phyloP scores from a whole-genome alignment of 140 eudicot species.

The Flaveria floridana region DNA sequence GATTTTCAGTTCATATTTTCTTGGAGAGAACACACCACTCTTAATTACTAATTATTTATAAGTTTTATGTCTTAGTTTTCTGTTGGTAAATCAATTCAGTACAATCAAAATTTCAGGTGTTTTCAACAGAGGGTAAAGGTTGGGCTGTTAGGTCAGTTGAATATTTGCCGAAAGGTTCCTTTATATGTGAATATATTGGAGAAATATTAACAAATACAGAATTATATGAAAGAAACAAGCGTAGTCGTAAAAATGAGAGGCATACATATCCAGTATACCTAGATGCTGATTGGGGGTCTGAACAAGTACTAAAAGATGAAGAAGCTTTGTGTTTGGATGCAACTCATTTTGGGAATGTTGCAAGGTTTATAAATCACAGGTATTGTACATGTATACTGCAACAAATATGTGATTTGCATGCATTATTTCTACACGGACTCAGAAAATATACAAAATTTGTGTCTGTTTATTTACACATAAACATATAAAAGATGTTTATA shows the following conservation, averaged over 20 bases:
- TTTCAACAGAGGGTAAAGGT: slow-evolving; percentile 68
- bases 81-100: slow-evolving; percentile 1
- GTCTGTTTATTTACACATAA: neutral
- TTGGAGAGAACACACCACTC: neutral
- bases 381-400: slow-evolving; percentile 11
- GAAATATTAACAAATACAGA: slow-evolving; percentile 79
- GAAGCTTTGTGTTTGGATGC: slow-evolving; percentile 88
- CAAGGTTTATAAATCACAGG: slow-evolving; percentile 88
- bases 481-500: neutral
- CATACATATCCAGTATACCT: slow-evolving; percentile 73
- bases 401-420: neutral
- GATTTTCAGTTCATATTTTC: neutral
- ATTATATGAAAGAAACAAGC: slow-evolving; percentile 53
- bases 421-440: neutral
- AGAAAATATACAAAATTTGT: neutral
- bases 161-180: slow-evolving; percentile 71
- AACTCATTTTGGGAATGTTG: slow-evolving; percentile 66
- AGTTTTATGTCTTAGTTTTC: neutral
- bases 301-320: slow-evolving; percentile 64
- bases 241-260: slow-evolving; percentile 34
- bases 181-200: slow-evolving; percentile 78
- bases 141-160: slow-evolving; percentile 74
- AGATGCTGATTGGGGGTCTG: slow-evolving; percentile 89
- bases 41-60: neutral
- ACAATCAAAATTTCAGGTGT: slow-evolving; percentile 45